A percentile compares a stretch with the other conserved stretches of the same genome.
phyloP scores from a whole-genome alignment of 768 basidiomycete species.

The Coprinopsis marcescibilis region DNA sequence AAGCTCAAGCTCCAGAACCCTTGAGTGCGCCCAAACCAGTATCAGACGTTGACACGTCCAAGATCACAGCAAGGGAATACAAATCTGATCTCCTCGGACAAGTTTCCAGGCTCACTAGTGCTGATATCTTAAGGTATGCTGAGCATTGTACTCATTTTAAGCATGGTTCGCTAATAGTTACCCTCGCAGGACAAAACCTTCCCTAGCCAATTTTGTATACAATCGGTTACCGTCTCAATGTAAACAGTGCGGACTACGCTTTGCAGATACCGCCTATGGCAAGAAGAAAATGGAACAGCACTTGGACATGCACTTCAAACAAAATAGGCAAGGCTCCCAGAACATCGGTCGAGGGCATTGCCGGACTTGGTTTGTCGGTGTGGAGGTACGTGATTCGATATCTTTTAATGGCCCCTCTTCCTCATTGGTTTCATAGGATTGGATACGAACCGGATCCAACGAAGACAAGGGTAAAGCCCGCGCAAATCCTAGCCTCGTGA shows the following conservation, averaged over 20 bases:
- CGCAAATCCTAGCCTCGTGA: constrained; percentile 45
- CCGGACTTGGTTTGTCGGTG: constrained; percentile 81
- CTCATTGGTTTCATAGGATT: constrained; percentile 54
- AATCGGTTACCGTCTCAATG: constrained; percentile 75
- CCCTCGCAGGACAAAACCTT: constrained; percentile 48
- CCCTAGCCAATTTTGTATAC: constrained; percentile 64
- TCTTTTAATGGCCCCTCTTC: not conserved
- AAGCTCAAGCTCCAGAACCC: not conserved
- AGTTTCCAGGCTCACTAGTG: constrained; percentile 53
- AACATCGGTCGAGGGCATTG: constrained; percentile 80
- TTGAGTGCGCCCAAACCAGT: constrained; percentile 1
- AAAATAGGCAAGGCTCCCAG: constrained; percentile 80
- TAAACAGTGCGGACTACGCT: constrained; percentile 90
- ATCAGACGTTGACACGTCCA: constrained; percentile 32
- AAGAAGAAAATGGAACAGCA: constrained; percentile 81
- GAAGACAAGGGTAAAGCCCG: constrained; percentile 66
- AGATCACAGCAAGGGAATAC: constrained; percentile 40
- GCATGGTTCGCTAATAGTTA: constrained; percentile 10
- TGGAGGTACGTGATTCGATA: constrained; percentile 59
- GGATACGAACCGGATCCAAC: constrained; percentile 65
- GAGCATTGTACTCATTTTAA: not conserved
- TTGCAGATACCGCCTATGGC: constrained; percentile 64
- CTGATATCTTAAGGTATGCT: constrained; percentile 69
- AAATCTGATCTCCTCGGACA: constrained; percentile 54
- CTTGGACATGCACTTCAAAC: constrained; percentile 93